phyloP scores from a whole-genome alignment of 805 yeast genomes.

The Candida sonorensis region DNA sequence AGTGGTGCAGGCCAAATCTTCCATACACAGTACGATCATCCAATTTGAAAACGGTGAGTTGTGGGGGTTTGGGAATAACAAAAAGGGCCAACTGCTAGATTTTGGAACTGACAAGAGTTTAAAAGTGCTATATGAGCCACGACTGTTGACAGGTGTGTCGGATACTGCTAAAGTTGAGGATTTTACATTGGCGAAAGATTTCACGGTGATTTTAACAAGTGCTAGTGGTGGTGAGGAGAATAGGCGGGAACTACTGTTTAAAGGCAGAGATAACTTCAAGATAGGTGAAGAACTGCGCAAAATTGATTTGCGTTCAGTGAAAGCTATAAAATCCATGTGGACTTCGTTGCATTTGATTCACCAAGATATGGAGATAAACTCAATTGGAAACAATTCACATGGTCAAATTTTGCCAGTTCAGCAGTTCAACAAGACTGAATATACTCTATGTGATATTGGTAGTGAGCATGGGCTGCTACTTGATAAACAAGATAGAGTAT shows the following conservation, averaged over 20 bases:
- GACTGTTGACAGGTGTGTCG: constrained; percentile 3
- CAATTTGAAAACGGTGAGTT: constrained; percentile 34
- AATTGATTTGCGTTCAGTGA: constrained; percentile 1
- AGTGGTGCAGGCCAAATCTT: constrained; percentile 23
- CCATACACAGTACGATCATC: constrained; percentile 41
- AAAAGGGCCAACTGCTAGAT: constrained; percentile 49
- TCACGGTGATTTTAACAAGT: constrained; percentile 32
- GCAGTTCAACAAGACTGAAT: not conserved
- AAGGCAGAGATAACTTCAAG: constrained; percentile 31
- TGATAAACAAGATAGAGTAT: constrained; percentile 30
- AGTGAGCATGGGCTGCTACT: constrained; percentile 78
- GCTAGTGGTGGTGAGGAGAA: constrained; percentile 2
- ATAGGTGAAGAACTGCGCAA: constrained; percentile 5
- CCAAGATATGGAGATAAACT: constrained; percentile 22
- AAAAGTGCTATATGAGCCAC: constrained; percentile 22
- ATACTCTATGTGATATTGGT: constrained; percentile 44
- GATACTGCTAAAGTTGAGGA: constrained; percentile 5
- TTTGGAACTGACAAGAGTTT: constrained; percentile 2
- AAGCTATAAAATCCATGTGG: constrained; percentile 60
- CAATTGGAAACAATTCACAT: constrained; percentile 73
- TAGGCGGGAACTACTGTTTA: constrained; percentile 5
- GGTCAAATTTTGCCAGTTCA: constrained; percentile 42
- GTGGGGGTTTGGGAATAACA: constrained; percentile 64
- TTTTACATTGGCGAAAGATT: constrained; percentile 51
- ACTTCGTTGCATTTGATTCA: constrained; percentile 54